Evolutionary conservation across 2,329 filamentous ascomycete genomes (phyloP), one percentile per base, ranked within the genome.

Genomic region (Claviceps pazoutovae): DNA sequence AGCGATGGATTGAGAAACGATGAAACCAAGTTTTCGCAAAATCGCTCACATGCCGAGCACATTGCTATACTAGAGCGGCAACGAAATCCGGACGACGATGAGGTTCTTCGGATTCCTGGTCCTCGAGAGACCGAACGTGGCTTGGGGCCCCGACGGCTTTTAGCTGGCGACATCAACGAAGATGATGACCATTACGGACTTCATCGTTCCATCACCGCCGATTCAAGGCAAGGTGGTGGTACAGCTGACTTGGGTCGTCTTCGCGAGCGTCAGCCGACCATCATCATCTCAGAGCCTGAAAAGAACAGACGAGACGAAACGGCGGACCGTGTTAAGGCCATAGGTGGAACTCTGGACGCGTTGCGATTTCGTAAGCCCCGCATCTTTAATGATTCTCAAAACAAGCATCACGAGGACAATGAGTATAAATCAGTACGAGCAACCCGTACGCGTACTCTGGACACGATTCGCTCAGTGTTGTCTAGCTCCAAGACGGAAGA

Each of bases 51-150:
- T 45, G 85, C 88, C 51, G 84, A 90, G 55, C 88, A 95, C 61
- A 94, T 96, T 61, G 86, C 86, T 5, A 93, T 97, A 60, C 66
- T 96, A 14, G 82, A 95, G 64, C 83, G 85, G 36, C 91, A 96
- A 64, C 80, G 89, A 39, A 84, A 87, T 52, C 80, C 82, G 55
- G 83, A 86, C 52, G 83, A 81, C 45, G 82, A 81, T 45, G 82
- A 83, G 37, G 81, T 89, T 0, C 71, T 97, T 44, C 84, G 88
- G 42, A 97, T 98, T 59, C 93, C 93, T 0, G 90, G 90, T 19
- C 93, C 93, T 1, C 76, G 90, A 59, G 93, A 97, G 62, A 90
- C 85, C 48, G 93, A 98, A 60, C 80, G 81, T 49, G 93, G 91
- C 26, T 76, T 88, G 55, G 73, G 82, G 9, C 90, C 90, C 2